Conservation (phyloP, 2,329 filamentous ascomycete species). For the Cordyceps pruinosa region DNA sequence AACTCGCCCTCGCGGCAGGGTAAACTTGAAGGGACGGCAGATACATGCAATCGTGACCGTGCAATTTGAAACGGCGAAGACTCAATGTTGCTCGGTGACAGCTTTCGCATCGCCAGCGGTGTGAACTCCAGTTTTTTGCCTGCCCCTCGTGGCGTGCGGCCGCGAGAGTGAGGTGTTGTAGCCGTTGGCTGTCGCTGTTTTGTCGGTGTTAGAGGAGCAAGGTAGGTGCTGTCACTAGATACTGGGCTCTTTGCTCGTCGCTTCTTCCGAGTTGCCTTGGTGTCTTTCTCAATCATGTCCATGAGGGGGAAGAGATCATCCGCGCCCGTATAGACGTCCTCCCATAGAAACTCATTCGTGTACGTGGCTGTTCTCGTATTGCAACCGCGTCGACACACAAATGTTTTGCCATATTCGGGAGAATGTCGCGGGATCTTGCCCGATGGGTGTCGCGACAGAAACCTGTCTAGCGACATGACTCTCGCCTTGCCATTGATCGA, state of each 20-base stretch:
- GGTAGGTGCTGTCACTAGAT: constrained; percentile 25
- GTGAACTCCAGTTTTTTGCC: constrained; percentile 86
- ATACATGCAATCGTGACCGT: constrained; percentile 82
- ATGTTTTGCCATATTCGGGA: constrained; percentile 74
- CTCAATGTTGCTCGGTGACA: constrained; percentile 68
- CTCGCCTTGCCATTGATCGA: constrained; percentile 87
- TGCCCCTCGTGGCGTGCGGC: constrained; percentile 24
- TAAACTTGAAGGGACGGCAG: constrained; percentile 80
- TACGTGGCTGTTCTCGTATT: constrained; percentile 85
- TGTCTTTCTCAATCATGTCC: constrained; percentile 61
- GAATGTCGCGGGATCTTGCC: constrained; percentile 68
- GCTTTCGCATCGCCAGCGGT: constrained; percentile 78
- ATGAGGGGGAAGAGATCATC: constrained; percentile 58
- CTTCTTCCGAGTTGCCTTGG: constrained; percentile 54
- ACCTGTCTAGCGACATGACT: constrained; percentile 66
- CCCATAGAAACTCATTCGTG: constrained; percentile 88
- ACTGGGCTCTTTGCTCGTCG: constrained; percentile 26
- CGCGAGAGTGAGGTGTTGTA: constrained; percentile 26
- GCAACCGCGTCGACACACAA: constrained; percentile 83
- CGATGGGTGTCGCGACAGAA: constrained; percentile 61
- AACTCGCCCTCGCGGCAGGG: constrained; percentile 93
- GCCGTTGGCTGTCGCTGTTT: constrained; percentile 25
- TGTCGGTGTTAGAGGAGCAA: constrained; percentile 31
- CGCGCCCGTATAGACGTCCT: constrained; percentile 67
- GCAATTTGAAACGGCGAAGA: constrained; percentile 89